phyloP scores from a whole-genome alignment of 257 asterid genomes.

The Ilex aquifolium region DNA sequence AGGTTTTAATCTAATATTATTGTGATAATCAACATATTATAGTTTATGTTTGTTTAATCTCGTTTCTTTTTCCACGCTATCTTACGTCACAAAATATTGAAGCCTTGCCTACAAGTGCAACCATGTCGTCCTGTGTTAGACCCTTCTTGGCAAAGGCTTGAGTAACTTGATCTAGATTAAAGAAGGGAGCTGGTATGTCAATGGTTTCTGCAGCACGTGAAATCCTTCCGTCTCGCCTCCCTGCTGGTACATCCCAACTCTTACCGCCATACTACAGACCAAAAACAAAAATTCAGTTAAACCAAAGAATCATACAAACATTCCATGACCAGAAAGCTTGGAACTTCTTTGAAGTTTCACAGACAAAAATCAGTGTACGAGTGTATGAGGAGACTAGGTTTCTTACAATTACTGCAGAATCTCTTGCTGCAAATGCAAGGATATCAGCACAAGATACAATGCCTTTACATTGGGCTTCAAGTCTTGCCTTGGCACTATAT shows the following conservation, averaged over 20 bases:
- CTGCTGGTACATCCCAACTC: slow-evolving; percentile 20
- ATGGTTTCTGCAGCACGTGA: slow-evolving; percentile 15
- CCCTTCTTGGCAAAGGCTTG: slow-evolving; percentile 17
- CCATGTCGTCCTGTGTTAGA: slow-evolving; percentile 19
- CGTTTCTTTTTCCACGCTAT: too few species aligned
- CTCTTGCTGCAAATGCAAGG: slow-evolving; percentile 64
- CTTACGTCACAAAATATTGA: too few species aligned
- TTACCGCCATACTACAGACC: slow-evolving; percentile 16
- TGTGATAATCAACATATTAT: too few species aligned
- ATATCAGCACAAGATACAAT: slow-evolving; percentile 60
- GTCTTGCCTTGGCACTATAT: slow-evolving; percentile 45
- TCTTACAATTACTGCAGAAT: slow-evolving; percentile 3
- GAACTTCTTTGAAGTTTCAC: too few species aligned
- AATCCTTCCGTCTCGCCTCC: slow-evolving; percentile 27
- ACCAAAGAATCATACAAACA: too few species aligned
- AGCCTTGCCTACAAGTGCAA: slow-evolving; percentile 18
- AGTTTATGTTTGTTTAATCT: too few species aligned
- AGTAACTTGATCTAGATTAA: slow-evolving; percentile 11
- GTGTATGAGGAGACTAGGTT: too few species aligned
- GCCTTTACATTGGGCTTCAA: slow-evolving; percentile 41
- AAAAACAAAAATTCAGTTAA: too few species aligned
- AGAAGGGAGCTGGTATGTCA: slow-evolving; percentile 17
- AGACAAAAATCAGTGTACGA: too few species aligned
- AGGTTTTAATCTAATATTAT: too few species aligned
- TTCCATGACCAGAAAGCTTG: too few species aligned